Conservation (phyloP, 371 early-diverging fungal genomes). For the Rhizopus delemar region DNA sequence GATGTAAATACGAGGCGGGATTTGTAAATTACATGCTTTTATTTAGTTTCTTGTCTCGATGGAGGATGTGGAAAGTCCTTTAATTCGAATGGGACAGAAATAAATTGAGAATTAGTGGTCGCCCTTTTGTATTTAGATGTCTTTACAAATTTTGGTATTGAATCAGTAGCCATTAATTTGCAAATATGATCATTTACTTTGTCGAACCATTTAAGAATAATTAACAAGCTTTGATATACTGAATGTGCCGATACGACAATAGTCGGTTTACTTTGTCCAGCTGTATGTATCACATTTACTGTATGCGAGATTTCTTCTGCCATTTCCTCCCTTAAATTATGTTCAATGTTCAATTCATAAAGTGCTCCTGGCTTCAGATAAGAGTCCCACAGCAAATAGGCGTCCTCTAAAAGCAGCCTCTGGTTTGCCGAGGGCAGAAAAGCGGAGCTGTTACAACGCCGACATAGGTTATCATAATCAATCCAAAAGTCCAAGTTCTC, state of each 20-base stretch:
- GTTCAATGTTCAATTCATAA: conserved; percentile 49
- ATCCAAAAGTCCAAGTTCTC: conserved; percentile 62
- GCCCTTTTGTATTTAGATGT: conserved; percentile 49
- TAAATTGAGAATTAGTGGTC: background rate
- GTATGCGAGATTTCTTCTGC: conserved; percentile 30
- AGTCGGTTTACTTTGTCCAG: background rate
- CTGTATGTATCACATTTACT: conserved; percentile 11
- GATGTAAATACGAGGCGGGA: too few species aligned
- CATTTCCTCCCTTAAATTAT: conserved; percentile 26
- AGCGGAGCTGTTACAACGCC: background rate
- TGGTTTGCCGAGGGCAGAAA: conserved; percentile 9
- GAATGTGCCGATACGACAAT: conserved; percentile 14
- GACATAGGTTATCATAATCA: conserved; percentile 35
- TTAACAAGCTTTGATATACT: conserved; percentile 7
- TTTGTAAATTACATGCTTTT: too few species aligned
- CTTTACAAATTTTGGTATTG: conserved; percentile 62
- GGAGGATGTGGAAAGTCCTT: conserved; percentile 24
- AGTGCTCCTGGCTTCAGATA: conserved; percentile 43
- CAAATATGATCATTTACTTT: conserved; percentile 57
- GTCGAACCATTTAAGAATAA: conserved; percentile 51
- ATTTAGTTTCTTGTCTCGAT: conserved; percentile 7
- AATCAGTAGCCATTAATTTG: conserved; percentile 61
- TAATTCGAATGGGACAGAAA: conserved; percentile 4
- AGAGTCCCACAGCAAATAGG: conserved; percentile 48
- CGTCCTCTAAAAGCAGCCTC: conserved; percentile 43